A percentile compares a stretch with the other conserved stretches of the same genome.
Conservation (phyloP, 2,329 filamentous ascomycete species). For the Aspergillus pseudoviridinutans region DNA sequence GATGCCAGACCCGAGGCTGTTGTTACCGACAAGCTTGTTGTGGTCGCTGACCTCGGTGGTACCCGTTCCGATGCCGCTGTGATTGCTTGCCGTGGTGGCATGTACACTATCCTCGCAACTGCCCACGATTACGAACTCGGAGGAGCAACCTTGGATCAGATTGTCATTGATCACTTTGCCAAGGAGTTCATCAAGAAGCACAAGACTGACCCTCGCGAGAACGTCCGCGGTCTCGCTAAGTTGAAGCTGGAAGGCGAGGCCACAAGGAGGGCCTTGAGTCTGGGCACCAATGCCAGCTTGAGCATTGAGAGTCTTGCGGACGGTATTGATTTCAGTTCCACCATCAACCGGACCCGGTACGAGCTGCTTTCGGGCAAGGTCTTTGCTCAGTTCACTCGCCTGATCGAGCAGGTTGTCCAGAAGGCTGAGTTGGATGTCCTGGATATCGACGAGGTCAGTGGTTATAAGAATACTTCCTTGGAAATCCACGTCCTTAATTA, state of each 20-base stretch:
- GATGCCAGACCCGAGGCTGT: constrained; percentile 76
- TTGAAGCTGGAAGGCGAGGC: constrained; percentile 86
- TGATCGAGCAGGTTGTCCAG: constrained; percentile 79
- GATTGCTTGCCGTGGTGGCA: constrained; percentile 84
- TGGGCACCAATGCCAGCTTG: constrained; percentile 84
- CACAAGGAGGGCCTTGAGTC: constrained; percentile 85
- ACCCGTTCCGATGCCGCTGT: constrained; percentile 90
- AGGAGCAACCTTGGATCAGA: constrained; percentile 80
- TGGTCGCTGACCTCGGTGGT: constrained; percentile 89
- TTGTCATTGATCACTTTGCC: constrained; percentile 91
- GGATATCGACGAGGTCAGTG: constrained; percentile 72
- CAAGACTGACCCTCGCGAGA: constrained; percentile 78
- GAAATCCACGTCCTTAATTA: background rate
- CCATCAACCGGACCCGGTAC: constrained; percentile 89
- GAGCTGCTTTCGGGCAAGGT: constrained; percentile 84
- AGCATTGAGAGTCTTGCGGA: constrained; percentile 87
- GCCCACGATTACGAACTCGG: constrained; percentile 93
- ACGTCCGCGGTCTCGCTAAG: constrained; percentile 81
- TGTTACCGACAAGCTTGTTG: constrained; percentile 78
- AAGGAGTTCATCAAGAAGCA: constrained; percentile 99
- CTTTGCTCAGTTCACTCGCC: constrained; percentile 79
- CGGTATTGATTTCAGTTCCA: constrained; percentile 85
- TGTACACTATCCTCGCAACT: constrained; percentile 93
- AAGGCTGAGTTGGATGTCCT: constrained; percentile 90
- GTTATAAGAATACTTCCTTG: background rate